phyloP scores from a whole-genome alignment of 495 filamentous ascomycete species.

The Astrothelium subdiscretum region DNA sequence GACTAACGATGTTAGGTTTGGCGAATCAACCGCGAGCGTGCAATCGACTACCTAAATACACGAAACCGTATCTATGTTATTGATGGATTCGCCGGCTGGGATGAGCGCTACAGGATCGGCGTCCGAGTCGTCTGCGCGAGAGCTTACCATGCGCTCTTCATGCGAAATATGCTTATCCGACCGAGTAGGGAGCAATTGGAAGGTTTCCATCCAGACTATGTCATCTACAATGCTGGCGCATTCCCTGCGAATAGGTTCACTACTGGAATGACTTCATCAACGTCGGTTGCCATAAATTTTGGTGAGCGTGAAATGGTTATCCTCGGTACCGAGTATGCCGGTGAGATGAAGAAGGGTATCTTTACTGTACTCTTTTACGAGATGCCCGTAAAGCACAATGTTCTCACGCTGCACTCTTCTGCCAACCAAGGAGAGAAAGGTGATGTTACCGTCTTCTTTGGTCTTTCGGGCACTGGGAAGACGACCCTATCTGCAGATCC shows the following conservation, averaged over 20 bases:
- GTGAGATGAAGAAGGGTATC: slow-evolving; percentile 99
- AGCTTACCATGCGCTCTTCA: slow-evolving; percentile 99
- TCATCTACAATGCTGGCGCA: slow-evolving; percentile 96
- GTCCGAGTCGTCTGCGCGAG: slow-evolving; percentile 97
- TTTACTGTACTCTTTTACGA: slow-evolving; percentile 99
- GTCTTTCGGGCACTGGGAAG: slow-evolving; percentile 96
- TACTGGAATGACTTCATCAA: slow-evolving; percentile 92
- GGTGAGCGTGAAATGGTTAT: slow-evolving; percentile 95
- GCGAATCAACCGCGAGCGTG: slow-evolving; percentile 98
- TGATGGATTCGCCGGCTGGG: slow-evolving; percentile 96
- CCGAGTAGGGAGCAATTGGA: slow-evolving; percentile 80
- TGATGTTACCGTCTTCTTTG: slow-evolving; percentile 97
- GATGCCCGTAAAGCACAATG: slow-evolving; percentile 99
- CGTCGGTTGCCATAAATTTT: slow-evolving; percentile 79
- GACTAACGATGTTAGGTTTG: slow-evolving; percentile 59
- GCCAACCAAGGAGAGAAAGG: slow-evolving; percentile 80
- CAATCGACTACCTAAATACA: slow-evolving; percentile 97
- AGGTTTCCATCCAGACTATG: slow-evolving; percentile 97
- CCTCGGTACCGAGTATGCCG: slow-evolving; percentile 96
- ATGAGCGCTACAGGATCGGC: slow-evolving; percentile 93
- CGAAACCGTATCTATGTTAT: slow-evolving; percentile 97
- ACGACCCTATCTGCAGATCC: slow-evolving; percentile 95
- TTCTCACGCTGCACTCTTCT: slow-evolving; percentile 91
- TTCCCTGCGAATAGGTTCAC: slow-evolving; percentile 99
- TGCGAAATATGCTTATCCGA: slow-evolving; percentile 99